phyloP scores from a whole-genome alignment of 257 asterid species.

The Coffea canephora region DNA sequence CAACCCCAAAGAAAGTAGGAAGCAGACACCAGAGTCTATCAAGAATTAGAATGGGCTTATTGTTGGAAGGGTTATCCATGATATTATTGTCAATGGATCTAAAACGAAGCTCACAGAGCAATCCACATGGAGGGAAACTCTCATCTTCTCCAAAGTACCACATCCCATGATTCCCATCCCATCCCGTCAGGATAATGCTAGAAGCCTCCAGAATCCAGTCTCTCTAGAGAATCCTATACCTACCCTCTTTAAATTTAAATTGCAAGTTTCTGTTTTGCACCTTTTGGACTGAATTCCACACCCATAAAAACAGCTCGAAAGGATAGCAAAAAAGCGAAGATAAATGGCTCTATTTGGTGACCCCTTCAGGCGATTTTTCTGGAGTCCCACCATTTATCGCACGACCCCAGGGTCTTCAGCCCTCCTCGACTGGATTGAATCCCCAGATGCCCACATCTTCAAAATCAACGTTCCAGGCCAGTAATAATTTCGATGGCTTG shows the following conservation, averaged over 20 bases:
- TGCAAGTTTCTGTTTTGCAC: background rate
- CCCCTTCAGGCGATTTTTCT: constrained; percentile 56
- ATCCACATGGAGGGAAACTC: too few relatives aligned
- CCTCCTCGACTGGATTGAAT: constrained; percentile 75
- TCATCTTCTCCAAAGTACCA: background rate
- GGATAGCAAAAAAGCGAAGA: too few relatives aligned
- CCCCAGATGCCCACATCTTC: constrained; percentile 68
- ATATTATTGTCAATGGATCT: too few relatives aligned
- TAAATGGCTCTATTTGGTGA: constrained; percentile 65
- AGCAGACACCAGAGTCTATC: too few relatives aligned
- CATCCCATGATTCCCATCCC: too few relatives aligned
- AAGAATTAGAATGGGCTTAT: too few relatives aligned
- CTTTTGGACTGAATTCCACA: too few relatives aligned
- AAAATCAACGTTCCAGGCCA: constrained; percentile 66
- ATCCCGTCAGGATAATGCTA: constrained; percentile 14
- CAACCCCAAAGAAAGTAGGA: too few relatives aligned
- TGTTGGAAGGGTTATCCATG: too few relatives aligned
- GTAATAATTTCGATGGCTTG: too few relatives aligned
- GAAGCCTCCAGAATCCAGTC: constrained; percentile 38
- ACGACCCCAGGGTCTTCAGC: constrained; percentile 51
- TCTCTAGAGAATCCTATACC: background rate
- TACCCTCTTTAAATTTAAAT: constrained; percentile 8
- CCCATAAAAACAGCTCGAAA: too few relatives aligned
- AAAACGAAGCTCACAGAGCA: too few relatives aligned
- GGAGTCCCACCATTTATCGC: constrained; percentile 49